A percentile compares a stretch with the other conserved stretches of the same genome.
phyloP scores from a whole-genome alignment of 1,139 yeast genomes.

The Wickerhamomyces sp. region DNA sequence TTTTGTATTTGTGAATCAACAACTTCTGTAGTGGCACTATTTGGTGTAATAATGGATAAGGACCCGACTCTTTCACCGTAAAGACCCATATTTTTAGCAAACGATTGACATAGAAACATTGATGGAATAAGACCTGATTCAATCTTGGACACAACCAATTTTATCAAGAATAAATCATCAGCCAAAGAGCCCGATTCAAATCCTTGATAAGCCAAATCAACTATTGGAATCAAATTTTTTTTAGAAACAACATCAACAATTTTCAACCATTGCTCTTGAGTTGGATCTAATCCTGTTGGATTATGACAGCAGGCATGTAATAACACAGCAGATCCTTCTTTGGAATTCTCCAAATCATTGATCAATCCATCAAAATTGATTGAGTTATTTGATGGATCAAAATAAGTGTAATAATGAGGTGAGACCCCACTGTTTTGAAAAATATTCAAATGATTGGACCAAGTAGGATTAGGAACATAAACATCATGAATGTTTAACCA shows the following conservation, averaged over 20 bases:
- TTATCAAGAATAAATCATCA: conserved; percentile 45
- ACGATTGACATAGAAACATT: conserved; percentile 86
- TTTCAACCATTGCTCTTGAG: conserved; percentile 70
- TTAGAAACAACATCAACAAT: conserved; percentile 57
- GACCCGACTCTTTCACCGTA: conserved; percentile 96
- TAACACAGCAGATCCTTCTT: conserved; percentile 57
- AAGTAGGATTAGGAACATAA: conserved; percentile 84
- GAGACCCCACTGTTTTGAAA: conserved; percentile 56
- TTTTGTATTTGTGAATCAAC: conserved; percentile 69
- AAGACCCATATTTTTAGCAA: conserved; percentile 95
- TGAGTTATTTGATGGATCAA: conserved; percentile 41
- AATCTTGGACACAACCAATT: conserved; percentile 29
- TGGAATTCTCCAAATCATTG: conserved; percentile 34
- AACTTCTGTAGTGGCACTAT: conserved; percentile 30
- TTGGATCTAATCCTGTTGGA: conserved; percentile 93
- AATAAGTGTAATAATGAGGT: conserved; percentile 66
- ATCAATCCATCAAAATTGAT: conserved; percentile 50
- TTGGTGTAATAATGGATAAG: conserved; percentile 40
- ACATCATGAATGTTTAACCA: conserved; percentile 34
- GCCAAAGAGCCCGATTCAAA: conserved; percentile 69
- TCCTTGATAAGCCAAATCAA: conserved; percentile 95
- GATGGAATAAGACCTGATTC: conserved; percentile 19
- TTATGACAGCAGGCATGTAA: conserved; percentile 96
- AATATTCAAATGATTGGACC: conserved; percentile 91
- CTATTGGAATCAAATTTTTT: conserved; percentile 60